These are phyloP conservation scores for Artemisia annua DNA, from an alignment of 129 eudicot species.

Conservation along the genomic window DNA sequence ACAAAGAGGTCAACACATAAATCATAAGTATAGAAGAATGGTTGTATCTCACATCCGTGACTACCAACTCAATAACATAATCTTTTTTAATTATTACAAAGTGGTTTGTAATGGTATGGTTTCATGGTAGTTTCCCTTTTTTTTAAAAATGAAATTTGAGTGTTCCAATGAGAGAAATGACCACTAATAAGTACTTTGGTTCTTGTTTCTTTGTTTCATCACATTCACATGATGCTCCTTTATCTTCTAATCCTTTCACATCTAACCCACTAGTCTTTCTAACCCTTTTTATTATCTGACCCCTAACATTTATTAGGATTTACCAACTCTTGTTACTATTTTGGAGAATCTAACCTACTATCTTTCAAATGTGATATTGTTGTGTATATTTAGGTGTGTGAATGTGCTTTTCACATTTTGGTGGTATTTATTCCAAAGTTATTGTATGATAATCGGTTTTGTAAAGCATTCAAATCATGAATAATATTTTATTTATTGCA, in stretches of 20 bases:
- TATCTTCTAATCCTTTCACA: constrained; percentile 35
- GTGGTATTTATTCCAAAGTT: no score
- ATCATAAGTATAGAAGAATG: no score
- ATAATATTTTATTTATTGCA: constrained; percentile 1
- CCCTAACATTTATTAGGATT: background rate
- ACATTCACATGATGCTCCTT: constrained; percentile 31
- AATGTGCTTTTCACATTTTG: background rate
- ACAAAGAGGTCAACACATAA: no score
- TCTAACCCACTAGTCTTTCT: constrained; percentile 39
- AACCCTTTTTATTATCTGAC: constrained; percentile 1
- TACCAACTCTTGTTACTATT: constrained; percentile 3
- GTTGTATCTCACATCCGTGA: no score
- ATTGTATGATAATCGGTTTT: no score
- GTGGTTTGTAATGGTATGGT: background rate
- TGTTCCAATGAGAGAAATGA: constrained; percentile 30
- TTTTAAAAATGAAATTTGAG: background rate
- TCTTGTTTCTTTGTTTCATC: constrained; percentile 31
- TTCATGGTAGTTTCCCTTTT: constrained; percentile 23
- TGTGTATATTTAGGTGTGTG: background rate
- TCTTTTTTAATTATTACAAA: background rate
- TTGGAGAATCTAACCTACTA: constrained; percentile 20
- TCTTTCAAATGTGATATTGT: background rate
- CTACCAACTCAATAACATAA: no score
- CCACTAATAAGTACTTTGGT: constrained; percentile 21
- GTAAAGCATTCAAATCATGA: background rate